phyloP scores from a whole-genome alignment of 2,329 filamentous ascomycete genomes.

The Ophiocordyceps camponoti-leonardi region DNA sequence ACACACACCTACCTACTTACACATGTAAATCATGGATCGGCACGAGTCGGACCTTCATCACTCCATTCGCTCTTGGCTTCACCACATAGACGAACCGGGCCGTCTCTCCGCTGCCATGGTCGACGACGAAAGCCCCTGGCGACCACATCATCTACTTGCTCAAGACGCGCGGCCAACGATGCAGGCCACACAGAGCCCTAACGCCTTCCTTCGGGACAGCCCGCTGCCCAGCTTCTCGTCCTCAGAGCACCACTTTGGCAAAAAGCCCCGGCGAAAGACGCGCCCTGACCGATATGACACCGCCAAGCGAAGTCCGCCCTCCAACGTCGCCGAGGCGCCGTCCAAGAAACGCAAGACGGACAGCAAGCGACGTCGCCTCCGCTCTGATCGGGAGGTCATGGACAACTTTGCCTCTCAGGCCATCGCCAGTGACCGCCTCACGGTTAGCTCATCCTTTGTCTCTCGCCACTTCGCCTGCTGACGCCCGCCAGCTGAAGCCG shows the following conservation, averaged over 20 bases:
- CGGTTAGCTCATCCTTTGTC: conserved; percentile 8
- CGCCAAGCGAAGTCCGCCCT: not conserved
- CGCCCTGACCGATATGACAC: conserved; percentile 5
- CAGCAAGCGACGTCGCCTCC: conserved; percentile 11
- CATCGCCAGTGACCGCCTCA: conserved; percentile 22
- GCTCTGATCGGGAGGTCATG: conserved; percentile 29
- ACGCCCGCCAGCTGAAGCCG: conserved; percentile 13
- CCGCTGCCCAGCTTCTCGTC: conserved; percentile 1
- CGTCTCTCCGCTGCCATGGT: not conserved
- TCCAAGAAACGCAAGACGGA: conserved; percentile 1
- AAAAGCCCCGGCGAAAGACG: conserved; percentile 1
- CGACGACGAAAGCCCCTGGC: not conserved
- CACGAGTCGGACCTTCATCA: not conserved
- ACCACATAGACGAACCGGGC: not conserved
- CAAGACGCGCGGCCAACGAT: not conserved
- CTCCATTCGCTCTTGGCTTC: conserved; percentile 1
- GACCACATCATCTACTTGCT: not conserved
- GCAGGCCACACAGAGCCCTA: not conserved
- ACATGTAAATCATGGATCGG: not conserved
- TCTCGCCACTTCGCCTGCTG: not conserved
- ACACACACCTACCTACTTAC: too few relatives aligned
- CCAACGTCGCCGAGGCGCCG: not conserved
- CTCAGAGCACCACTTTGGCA: not conserved
- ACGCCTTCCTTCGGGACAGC: conserved; percentile 1
- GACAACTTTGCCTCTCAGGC: conserved; percentile 36